Evolutionary conservation across 2,329 filamentous ascomycete genomes (phyloP), one percentile per base, ranked within the genome.

Genomic region (Cladophialophora yegresii): DNA sequence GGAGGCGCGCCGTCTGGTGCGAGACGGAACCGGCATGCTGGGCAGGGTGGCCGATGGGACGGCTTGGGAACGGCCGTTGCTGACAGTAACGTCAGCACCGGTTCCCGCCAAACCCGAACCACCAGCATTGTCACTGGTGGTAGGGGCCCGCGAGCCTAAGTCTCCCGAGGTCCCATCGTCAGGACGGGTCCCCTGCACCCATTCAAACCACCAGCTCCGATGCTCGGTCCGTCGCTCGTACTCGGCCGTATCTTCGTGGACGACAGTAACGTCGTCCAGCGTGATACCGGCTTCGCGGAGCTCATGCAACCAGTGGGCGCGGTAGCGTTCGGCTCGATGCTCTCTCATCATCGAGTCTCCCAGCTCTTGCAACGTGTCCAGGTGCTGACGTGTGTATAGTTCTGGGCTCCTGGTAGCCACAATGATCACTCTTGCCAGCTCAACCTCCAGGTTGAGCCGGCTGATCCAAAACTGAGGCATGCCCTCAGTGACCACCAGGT

Each of bases 301-400:
- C 36, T 43, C 36, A n/a, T 13, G 13, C 16, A 55, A 8, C 53
- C 53, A 55, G 30, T 40, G 9, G 1, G 20, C 3, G 28, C 53
- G 53, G 32, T 55, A 55, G 36, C n/a, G 13, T 8, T 16, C 13
- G 36, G 36, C 36, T 43, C 36, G 20, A 28, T 50, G 47, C 47
- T 9, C 26, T 28, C 47, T 50, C 47, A 50, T 50, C 47, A 50
- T 50, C 47, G 23, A 50, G 47, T 23, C 20, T 26, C 45, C 57
- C 8, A 59, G 45, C 28, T 33, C 45, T 28, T 53, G 57, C 28
- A 59, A n/a, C 12, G 20, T 51, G n/a, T 33, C 47, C 57, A 59
- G 20, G 22, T 51, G 28, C 23, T 22, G 33, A 22, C 26, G 28
- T 4, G 57, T 59, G 49, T 22, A 53, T 16, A n/a, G 20, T 12